These are phyloP conservation scores for Sarocladiaceae sp. DNA, from an alignment of 2,329 filamentous ascomycete genomes.

Conservation along the genomic window DNA sequence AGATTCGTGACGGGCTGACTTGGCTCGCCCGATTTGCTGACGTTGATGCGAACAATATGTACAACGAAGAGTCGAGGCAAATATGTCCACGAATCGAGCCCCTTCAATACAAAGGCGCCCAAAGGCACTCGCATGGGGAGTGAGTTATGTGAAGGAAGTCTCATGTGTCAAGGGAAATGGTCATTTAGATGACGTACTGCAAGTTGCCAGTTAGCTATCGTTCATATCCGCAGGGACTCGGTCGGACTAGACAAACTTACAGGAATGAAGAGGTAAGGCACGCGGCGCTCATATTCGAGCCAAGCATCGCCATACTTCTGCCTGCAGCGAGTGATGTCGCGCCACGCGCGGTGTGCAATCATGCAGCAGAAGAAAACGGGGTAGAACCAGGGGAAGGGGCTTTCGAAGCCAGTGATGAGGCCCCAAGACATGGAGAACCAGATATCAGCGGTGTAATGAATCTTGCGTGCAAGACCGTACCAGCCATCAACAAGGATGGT, in stretches of 20 bases:
- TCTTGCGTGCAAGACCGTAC: constrained; percentile 70
- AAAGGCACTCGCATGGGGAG: background rate
- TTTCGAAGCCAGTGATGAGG: constrained; percentile 50
- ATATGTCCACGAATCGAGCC: background rate
- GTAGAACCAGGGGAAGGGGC: constrained; percentile 89
- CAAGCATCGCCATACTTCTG: constrained; percentile 79
- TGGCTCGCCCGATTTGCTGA: too few relatives aligned
- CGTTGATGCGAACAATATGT: too few relatives aligned
- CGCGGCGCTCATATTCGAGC: constrained; percentile 72
- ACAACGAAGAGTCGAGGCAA: background rate
- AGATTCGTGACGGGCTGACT: too few relatives aligned
- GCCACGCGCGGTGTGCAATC: constrained; percentile 73
- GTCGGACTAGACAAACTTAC: constrained; percentile 26
- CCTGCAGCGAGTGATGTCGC: constrained; percentile 75
- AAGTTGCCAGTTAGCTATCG: constrained; percentile 14
- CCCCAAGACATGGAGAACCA: constrained; percentile 49
- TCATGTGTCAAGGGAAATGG: too few relatives aligned
- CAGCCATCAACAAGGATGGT: constrained; percentile 81
- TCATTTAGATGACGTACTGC: constrained; percentile 38
- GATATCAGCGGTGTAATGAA: constrained; percentile 45
- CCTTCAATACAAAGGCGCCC: background rate
- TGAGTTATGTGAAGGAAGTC: background rate
- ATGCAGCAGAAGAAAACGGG: constrained; percentile 76
- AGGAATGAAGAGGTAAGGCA: constrained; percentile 83
- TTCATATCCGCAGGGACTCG: background rate